Conservation (phyloP, 2,329 filamentous ascomycete genomes). For the Nigrospora sphaerica region DNA sequence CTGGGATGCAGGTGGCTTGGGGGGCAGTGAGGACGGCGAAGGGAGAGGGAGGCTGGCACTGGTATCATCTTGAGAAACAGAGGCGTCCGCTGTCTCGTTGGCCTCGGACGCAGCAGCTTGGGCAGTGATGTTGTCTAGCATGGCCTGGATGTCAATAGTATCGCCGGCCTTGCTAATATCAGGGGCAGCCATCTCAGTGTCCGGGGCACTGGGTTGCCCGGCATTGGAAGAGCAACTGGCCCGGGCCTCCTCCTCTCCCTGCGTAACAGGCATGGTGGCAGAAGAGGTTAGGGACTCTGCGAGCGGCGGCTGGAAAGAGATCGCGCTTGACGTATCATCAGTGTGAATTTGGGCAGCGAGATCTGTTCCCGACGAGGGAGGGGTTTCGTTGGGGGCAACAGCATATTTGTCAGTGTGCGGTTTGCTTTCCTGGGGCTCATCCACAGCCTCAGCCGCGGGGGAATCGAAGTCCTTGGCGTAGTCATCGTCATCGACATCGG, state of each 20-base stretch:
- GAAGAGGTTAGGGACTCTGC: too few relatives aligned
- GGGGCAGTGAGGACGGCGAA: conserved; percentile 32
- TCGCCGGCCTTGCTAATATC: conserved; percentile 3
- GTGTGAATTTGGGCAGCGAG: too few relatives aligned
- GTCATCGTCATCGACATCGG: conserved; percentile 41
- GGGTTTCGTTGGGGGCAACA: conserved; percentile 1
- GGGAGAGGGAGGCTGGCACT: conserved; percentile 12
- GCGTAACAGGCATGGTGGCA: too few relatives aligned
- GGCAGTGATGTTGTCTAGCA: conserved; percentile 19
- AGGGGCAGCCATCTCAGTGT: not conserved
- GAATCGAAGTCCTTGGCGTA: conserved; percentile 46
- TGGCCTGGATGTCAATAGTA: conserved; percentile 17
- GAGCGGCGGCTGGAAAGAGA: too few relatives aligned
- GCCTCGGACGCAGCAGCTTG: conserved; percentile 15
- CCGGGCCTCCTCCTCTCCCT: too few relatives aligned
- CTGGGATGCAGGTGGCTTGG: conserved; percentile 35
- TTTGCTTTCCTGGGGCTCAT: conserved; percentile 31
- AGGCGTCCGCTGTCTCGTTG: conserved; percentile 17
- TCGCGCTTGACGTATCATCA: too few relatives aligned
- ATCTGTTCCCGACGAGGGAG: too few relatives aligned
- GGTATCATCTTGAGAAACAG: conserved; percentile 16
- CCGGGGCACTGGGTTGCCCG: too few relatives aligned
- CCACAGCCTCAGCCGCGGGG: conserved; percentile 27
- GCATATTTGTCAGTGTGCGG: conserved; percentile 25
- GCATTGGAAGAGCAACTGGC: conserved; percentile 7